Conservation (phyloP, 2,329 filamentous ascomycete species). For the Cladosporium velox region DNA sequence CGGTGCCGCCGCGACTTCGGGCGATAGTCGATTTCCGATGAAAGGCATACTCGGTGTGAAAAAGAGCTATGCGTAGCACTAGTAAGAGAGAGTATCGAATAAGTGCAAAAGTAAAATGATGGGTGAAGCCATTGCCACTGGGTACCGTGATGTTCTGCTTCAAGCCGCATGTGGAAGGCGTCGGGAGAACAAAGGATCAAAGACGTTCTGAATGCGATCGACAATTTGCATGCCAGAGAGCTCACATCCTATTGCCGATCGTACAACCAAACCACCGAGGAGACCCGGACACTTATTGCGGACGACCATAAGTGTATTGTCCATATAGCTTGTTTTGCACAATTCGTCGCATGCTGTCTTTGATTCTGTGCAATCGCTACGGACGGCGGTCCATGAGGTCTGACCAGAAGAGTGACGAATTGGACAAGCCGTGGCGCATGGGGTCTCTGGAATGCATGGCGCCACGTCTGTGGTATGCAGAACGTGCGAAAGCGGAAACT, state of each 20-base stretch:
- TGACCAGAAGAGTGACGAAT: background rate
- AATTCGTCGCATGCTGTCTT: background rate
- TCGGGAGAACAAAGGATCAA: conserved; percentile 13
- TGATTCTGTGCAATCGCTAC: background rate
- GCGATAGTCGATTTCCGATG: background rate
- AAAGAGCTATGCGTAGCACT: background rate
- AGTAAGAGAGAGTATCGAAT: background rate
- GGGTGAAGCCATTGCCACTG: background rate
- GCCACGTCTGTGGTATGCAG: background rate
- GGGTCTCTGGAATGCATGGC: conserved; percentile 17
- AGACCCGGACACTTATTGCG: background rate
- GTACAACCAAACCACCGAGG: background rate
- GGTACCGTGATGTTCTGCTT: background rate
- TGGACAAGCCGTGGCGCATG: background rate
- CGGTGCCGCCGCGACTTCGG: background rate
- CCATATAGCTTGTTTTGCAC: background rate
- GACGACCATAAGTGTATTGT: background rate
- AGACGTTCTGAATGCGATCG: conserved; percentile 13
- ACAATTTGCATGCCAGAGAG: background rate
- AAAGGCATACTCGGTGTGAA: conserved; percentile 12
- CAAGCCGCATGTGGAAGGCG: conserved; percentile 14
- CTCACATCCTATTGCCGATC: background rate
- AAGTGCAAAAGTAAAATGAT: background rate
- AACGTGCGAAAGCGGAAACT: conserved; percentile 14
- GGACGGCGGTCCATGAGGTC: background rate